Evolutionary conservation across 2,329 filamentous ascomycete species (phyloP), one percentile per base, ranked within the genome.

Genomic region (Plenodomus tracheiphilus): DNA sequence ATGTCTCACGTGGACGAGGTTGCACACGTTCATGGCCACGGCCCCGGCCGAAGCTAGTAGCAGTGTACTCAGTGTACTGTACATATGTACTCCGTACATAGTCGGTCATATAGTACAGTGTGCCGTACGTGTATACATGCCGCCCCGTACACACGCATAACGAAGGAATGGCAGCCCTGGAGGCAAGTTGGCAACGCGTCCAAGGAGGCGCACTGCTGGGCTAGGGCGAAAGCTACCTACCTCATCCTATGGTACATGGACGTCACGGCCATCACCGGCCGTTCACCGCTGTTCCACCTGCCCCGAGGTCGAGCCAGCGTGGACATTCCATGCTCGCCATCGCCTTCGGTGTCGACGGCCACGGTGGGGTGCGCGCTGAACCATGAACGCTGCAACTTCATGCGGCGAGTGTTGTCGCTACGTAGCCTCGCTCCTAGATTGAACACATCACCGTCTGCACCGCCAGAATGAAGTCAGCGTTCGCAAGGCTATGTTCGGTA

Each of bases 401-500:
- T 34, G 46, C 47, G 47, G 47, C 41, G 44, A 53, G 51, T 43
- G 28, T 28, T 47, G 50, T 47, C 39, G 48, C 45, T 43, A 53
- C 51, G 35, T 46, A 39, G 51, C 48, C 59, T 53, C 62, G 52
- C 55, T 50, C 57, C 54, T 50, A 59, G 65, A 59, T 58, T 62
- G 61, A 65, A 69, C 66, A 69, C 64, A 68, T 70, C 64, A 71
- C 62, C 58, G 63, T 16, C 49, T 65, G 66, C 66, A 66, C 63
- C 61, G 65, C 67, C 61, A 63, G 60, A 55, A 65, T 65, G 62
- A 68, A 62, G 64, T 69, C 67, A 70, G 64, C 62, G 66, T 68
- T 68, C 62, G 64, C 62, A 61, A 67, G 59, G 62, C 64, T 61
- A 64, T 54, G 47, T 65, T 65, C 62, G 65, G 66, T 70, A 67